Evolutionary conservation across 768 basidiomycete genomes (phyloP).

Genomic region (Podaxis sp.): DNA sequence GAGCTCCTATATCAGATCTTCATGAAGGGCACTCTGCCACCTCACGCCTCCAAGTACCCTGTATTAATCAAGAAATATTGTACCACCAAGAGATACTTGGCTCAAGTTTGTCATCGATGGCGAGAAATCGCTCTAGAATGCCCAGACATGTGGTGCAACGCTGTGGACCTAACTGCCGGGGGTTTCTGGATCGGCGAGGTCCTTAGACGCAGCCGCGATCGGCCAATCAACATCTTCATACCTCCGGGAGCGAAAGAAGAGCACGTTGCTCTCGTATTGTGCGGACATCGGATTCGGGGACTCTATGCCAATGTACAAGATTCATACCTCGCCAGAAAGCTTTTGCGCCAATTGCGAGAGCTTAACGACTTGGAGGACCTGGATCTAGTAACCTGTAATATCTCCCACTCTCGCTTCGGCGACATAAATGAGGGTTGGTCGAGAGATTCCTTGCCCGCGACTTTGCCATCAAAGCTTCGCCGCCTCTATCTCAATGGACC

Average conservation of each 20-base stretch:
- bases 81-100: conserved; percentile 5
- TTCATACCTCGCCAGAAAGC: background rate
- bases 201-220: background rate
- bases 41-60: background rate
- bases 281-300: background rate
- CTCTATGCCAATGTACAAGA: conserved; percentile 5
- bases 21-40: background rate
- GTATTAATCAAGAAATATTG: conserved; percentile 4
- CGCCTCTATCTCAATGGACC: conserved; percentile 5
- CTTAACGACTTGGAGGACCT: conserved; percentile 5
- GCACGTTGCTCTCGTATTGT: background rate
- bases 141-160: conserved; percentile 13
- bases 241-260: background rate
- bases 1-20: conserved; percentile 9
- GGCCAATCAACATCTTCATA: conserved; percentile 5
- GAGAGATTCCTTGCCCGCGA: background rate
- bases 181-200: conserved; percentile 4
- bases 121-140: conserved; percentile 4
- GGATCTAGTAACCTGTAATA: background rate
- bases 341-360: background rate
- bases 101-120: conserved; percentile 11
- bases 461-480: background rate
- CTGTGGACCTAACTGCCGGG: background rate
- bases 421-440: background rate
- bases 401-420: background rate